Conservation (phyloP, 371 early-diverging fungal genomes). For the Funneliformis caledonium region DNA sequence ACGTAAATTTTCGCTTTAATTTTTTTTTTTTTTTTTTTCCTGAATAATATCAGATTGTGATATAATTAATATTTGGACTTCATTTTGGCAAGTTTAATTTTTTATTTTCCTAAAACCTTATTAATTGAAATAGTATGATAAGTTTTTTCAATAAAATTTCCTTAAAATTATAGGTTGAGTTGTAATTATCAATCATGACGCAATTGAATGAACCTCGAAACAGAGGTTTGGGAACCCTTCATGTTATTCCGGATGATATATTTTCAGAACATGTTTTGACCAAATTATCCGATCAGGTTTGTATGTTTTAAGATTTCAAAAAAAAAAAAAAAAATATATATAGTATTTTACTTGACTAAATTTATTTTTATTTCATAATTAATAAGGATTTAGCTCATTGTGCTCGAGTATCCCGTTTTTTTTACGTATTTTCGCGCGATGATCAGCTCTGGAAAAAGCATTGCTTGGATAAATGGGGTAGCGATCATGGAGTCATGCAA, state of each 20-base stretch:
- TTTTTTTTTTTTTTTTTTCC: neutral
- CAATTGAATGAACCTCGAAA: neutral
- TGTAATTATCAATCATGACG: no score
- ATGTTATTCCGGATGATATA: constrained; percentile 14
- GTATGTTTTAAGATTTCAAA: neutral
- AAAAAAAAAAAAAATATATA: neutral
- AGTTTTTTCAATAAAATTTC: no score
- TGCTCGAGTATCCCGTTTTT: constrained; percentile 40
- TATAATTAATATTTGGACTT: no score
- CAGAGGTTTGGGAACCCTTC: neutral
- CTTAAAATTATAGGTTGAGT: neutral
- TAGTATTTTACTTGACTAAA: neutral
- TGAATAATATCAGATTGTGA: neutral
- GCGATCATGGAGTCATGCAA: constrained; percentile 1
- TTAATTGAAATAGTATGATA: no score
- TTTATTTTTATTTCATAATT: neutral
- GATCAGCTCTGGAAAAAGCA: constrained; percentile 46
- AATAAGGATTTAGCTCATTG: constrained; percentile 17
- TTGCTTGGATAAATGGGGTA: constrained; percentile 41
- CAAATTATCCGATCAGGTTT: constrained; percentile 14
- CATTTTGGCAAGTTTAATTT: no score
- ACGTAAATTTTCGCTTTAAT: neutral
- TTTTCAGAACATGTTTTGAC: constrained; percentile 14
- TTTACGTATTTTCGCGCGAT: constrained; percentile 47
- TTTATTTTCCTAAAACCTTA: no score